Percentiles rank a stretch among this genome's conserved stretches.
Conservation (phyloP, 2,329 filamentous ascomycete species). For the Xylaria sp. region DNA sequence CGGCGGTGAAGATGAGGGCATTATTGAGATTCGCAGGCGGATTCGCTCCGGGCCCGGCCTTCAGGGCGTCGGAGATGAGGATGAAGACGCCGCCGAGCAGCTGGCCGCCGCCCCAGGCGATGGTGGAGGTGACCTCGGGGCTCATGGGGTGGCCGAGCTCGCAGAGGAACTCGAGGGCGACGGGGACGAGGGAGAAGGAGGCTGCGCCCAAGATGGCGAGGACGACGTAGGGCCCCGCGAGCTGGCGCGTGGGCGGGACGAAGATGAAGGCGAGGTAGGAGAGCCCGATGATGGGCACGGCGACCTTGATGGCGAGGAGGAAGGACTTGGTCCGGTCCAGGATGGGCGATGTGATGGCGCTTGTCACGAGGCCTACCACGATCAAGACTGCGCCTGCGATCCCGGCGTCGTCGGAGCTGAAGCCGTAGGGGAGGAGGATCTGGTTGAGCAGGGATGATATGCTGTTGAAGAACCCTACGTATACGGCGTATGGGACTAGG, state of each 20-base stretch:
- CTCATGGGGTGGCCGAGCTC: constrained; percentile 88
- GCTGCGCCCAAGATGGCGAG: constrained; percentile 81
- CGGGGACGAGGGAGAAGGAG: constrained; percentile 81
- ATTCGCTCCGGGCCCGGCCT: constrained; percentile 59
- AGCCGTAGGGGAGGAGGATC: constrained; percentile 86
- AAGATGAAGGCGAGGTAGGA: constrained; percentile 83
- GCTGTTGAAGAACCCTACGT: constrained; percentile 94
- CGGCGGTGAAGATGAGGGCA: constrained; percentile 81
- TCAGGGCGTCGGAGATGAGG: constrained; percentile 80
- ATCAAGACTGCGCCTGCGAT: constrained; percentile 92
- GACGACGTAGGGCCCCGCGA: constrained; percentile 78
- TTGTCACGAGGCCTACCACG: constrained; percentile 80
- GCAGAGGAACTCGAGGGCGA: constrained; percentile 86
- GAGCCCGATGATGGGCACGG: constrained; percentile 78
- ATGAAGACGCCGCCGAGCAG: constrained; percentile 87
- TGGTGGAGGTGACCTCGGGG: constrained; percentile 83
- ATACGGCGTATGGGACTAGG: constrained; percentile 81
- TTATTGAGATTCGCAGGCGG: constrained; percentile 78
- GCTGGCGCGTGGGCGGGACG: constrained; percentile 68
- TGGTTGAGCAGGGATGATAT: constrained; percentile 89
- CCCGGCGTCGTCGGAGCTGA: constrained; percentile 83
- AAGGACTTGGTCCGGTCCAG: constrained; percentile 88
- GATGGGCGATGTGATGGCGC: constrained; percentile 81
- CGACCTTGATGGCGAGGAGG: constrained; percentile 74
- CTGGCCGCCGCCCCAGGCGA: constrained; percentile 89